Percentiles rank a stretch among this genome's conserved stretches.
phyloP scores from a whole-genome alignment of 495 filamentous ascomycete species.

The Penicillium arizonense region DNA sequence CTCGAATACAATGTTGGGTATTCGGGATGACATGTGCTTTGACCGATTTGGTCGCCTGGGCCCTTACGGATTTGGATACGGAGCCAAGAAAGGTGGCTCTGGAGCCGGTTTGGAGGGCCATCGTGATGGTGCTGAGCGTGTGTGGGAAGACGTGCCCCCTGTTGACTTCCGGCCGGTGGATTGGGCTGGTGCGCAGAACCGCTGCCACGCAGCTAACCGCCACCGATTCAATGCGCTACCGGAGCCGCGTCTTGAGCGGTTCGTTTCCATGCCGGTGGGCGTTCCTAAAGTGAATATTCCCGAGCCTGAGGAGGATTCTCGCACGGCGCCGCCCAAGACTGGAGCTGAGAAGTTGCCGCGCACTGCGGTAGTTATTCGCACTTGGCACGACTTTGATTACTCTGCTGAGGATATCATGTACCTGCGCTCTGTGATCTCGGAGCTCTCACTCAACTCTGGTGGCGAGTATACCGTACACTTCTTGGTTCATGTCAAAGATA shows the following conservation, averaged over 20 bases:
- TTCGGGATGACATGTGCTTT: conserved; percentile 89
- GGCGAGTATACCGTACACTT: conserved; percentile 65
- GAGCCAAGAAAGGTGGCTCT: conserved; percentile 68
- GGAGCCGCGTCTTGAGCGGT: conserved; percentile 40
- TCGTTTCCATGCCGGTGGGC: conserved; percentile 45
- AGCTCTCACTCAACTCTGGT: conserved; percentile 61
- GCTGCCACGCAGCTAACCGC: conserved; percentile 67
- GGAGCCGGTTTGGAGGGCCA: conserved; percentile 81
- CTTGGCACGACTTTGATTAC: conserved; percentile 60
- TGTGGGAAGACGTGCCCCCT: conserved; percentile 67
- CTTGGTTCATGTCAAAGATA: conserved; percentile 65
- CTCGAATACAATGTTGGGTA: conserved; percentile 73
- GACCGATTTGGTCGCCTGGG: conserved; percentile 87
- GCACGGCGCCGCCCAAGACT: conserved; percentile 11
- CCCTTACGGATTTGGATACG: conserved; percentile 88
- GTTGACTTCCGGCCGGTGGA: conserved; percentile 71
- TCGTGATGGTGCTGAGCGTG: conserved; percentile 65
- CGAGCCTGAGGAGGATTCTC: conserved; percentile 4
- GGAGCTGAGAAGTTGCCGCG: conserved; percentile 45
- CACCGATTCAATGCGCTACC: conserved; percentile 61
- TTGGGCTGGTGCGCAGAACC: conserved; percentile 73
- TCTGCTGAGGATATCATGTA: conserved; percentile 52
- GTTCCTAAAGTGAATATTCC: conserved; percentile 19
- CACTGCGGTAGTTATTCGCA: conserved; percentile 61
- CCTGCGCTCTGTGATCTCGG: conserved; percentile 58